phyloP scores from a whole-genome alignment of 2,329 filamentous ascomycete genomes.

The Xylariaceae sp. region DNA sequence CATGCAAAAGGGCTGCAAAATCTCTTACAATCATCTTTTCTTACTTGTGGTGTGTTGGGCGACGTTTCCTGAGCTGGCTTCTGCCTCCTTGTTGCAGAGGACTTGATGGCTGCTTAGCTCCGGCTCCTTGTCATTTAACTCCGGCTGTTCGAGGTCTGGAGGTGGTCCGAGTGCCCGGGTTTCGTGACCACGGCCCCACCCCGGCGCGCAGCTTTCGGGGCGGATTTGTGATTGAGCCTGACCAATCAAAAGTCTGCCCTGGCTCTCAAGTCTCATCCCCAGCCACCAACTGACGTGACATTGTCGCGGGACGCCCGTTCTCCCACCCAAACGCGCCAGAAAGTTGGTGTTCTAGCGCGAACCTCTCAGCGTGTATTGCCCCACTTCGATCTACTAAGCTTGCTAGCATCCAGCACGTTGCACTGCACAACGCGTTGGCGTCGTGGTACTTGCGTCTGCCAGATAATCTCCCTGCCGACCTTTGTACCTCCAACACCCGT shows the following conservation, averaged over 20 bases:
- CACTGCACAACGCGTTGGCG: background rate
- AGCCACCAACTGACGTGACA: constrained; percentile 16
- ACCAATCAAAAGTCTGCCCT: too few relatives aligned
- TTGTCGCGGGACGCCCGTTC: constrained; percentile 5
- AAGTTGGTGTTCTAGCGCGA: too few relatives aligned
- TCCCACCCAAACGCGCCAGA: constrained; percentile 15
- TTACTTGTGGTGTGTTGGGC: background rate
- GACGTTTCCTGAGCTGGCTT: background rate
- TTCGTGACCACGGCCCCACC: too few relatives aligned
- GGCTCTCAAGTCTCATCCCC: background rate
- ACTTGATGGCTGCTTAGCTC: background rate
- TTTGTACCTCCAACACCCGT: constrained; percentile 21
- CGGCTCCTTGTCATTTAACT: background rate
- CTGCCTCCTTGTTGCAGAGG: background rate
- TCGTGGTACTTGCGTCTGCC: constrained; percentile 20
- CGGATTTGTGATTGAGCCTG: too few relatives aligned
- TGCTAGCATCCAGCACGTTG: constrained; percentile 20
- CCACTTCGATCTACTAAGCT: background rate
- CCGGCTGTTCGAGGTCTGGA: constrained; percentile 5
- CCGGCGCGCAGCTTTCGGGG: too few relatives aligned
- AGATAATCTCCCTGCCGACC: constrained; percentile 16
- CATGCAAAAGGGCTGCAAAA: constrained; percentile 6
- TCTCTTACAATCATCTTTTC: constrained; percentile 9
- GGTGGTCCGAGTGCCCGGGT: constrained; percentile 8
- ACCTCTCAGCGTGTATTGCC: constrained; percentile 6